These are phyloP conservation scores for Lumnitzera racemosa DNA, from an alignment of 345 rosid species.

Conservation along the genomic window DNA sequence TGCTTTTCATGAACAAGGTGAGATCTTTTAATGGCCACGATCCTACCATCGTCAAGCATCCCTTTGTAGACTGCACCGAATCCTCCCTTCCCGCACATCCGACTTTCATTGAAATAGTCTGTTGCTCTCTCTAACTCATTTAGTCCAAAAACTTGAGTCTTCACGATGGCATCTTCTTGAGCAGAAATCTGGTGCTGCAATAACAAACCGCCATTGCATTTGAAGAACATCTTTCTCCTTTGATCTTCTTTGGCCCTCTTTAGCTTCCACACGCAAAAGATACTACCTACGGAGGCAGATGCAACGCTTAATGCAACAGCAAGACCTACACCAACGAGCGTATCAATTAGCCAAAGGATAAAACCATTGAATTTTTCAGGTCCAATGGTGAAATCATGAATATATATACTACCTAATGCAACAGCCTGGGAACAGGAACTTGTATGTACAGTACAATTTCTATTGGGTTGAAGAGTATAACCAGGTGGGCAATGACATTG, in stretches of 20 bases:
- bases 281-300: background rate
- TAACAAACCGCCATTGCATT: slow-evolving; percentile 14
- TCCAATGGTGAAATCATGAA: too few species aligned
- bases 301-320: background rate
- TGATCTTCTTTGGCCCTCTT: slow-evolving; percentile 1
- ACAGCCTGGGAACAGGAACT: too few species aligned
- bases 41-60: slow-evolving; percentile 13
- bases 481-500: slow-evolving; percentile 11
- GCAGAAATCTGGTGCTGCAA: slow-evolving; percentile 13
- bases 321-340: slow-evolving; percentile 5
- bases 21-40: slow-evolving; percentile 14
- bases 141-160: slow-evolving; percentile 5
- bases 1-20: slow-evolving; percentile 14
- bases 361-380: too few species aligned
- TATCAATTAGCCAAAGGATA: background rate
- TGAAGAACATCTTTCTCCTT: slow-evolving; percentile 10
- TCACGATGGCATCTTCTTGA: slow-evolving; percentile 5
- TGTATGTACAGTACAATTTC: slow-evolving; percentile 4
- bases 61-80: slow-evolving; percentile 19
- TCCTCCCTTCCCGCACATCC: slow-evolving; percentile 15
- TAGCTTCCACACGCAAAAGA: slow-evolving; percentile 6
- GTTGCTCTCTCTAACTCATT: slow-evolving; percentile 18
- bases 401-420: too few species aligned
- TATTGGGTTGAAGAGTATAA: background rate
- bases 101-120: slow-evolving; percentile 9